Evolutionary conservation across 257 asterid genomes (phyloP), one percentile per base, ranked within the genome.

Genomic region (Salvia rosmarinus): DNA sequence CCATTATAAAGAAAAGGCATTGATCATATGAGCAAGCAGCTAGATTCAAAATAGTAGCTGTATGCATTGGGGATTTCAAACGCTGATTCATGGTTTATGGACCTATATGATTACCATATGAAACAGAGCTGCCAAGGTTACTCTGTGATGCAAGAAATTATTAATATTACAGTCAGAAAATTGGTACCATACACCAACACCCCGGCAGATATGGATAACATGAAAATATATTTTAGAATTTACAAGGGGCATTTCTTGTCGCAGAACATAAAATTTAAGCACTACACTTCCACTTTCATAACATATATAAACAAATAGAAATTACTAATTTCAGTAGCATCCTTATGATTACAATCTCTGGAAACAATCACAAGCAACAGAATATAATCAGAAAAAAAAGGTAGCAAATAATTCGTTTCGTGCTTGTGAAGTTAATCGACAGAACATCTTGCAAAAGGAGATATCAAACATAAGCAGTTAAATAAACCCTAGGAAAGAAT

Each of bases 381-480:
- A 43, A 21, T 6, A 44, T 5, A 76, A 14, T 23, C 39, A 51
- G 21, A 40, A 58, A 19, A 73, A 21, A 20, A 9, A 10, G 14
- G 37, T 67, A 73, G 17, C 6, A 32, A 13, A 71, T n/a, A 64
- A 19, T 65, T 55, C 30, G 16, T 74, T 65, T 44, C 68, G 25
- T 10, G 72, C 50, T 67, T 4, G 39, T 35, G 1, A 68, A 60
- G 79, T 42, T 43, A 78, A 68, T 17, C 0, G 25, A 12, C 9
- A 25, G 37, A 64, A 44, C 68, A 17, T 28, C 57, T 54, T 40
- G 52, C 17, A 37, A 12, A 23, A 59, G 5, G 32, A 64, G 5
- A 73, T 44, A 35, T 65, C 73, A 71, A 73, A 30, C 30, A 11
- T 3, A 32, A 14, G 32, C 30, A 46, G 35, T 49, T 5, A 30